Conservation (phyloP, 495 filamentous ascomycete genomes). For the Tricharina praecox region DNA sequence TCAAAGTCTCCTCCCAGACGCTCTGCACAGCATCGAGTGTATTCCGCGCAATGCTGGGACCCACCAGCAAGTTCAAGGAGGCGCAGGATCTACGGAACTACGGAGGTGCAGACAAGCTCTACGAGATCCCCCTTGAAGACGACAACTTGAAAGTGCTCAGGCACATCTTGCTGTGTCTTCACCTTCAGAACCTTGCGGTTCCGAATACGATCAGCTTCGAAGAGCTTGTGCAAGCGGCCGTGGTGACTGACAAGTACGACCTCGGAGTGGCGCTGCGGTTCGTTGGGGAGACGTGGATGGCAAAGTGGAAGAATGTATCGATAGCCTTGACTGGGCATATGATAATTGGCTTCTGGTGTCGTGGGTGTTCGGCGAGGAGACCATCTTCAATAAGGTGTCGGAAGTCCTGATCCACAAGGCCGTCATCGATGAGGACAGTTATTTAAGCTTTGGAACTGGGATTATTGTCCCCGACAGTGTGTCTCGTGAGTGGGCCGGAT, state of each 20-base stretch:
- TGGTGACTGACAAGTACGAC: not conserved
- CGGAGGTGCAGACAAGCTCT: not conserved
- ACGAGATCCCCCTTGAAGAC: not conserved
- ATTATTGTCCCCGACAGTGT: not conserved
- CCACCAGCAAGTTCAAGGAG: conserved; percentile 15
- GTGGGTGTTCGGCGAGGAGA: not conserved
- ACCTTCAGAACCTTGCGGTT: not conserved
- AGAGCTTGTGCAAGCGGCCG: not conserved
- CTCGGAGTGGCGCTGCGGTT: not conserved
- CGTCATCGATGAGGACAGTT: not conserved
- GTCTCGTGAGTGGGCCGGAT: not conserved
- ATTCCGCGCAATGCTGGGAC: conserved; percentile 20
- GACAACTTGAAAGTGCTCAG: not conserved
- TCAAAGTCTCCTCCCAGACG: conserved; percentile 14
- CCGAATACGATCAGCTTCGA: not conserved
- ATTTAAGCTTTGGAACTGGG: not conserved
- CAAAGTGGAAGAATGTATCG: not conserved
- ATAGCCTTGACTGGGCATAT: not conserved
- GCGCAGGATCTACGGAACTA: not conserved
- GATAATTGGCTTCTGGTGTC: not conserved
- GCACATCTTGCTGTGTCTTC: not conserved
- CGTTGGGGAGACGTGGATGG: not conserved
- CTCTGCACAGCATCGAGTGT: conserved; percentile 17
- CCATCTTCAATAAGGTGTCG: not conserved
- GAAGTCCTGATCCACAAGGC: not conserved